Base-by-base conservation (phyloP, 169 alveolate genomes). In the Eimeria zaria region DNA sequence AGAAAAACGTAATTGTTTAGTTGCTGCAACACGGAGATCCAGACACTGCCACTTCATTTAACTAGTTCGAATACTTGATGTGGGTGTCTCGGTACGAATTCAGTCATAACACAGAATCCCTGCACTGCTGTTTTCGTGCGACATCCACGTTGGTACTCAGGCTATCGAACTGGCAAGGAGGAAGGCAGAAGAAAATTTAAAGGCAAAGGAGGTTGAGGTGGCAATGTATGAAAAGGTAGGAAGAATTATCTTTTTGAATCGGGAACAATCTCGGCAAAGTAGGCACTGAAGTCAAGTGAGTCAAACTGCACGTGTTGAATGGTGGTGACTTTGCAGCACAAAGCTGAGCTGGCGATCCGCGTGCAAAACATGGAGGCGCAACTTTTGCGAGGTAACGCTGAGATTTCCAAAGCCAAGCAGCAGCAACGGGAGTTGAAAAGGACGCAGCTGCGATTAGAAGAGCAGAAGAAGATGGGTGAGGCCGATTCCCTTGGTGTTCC, bases 291-390 rank as follows among this genome's bases (percentile, higher is more conserved):
- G 33, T 41, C 74, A 53, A n/a, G 58, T 27, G 39, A 6, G 51
- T 41, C 27, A 20, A 84, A 3, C 8, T 36, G 39, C 62, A 36
- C 48, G 3, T 55, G 67, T 48, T 55, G 41, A 55, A 36, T 51
- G 58, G 71, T 36, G 71, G 53, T 81, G 90, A 12, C 8, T 55
- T 69, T 67, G 64, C 73, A 98, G 92, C 97, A 96, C 94, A 97
- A 98, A 89, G 97, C 97, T 73, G 98, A 97, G 92, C 95, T 98
- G 81, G 95, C 98, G 58, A 97, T 97, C 91, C 98, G 97, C 91
- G 90, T 98, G 58, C 95, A 97, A 95, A 96, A 96, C 91, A 98
- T 98, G 99, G 99, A 98, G 96, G 98, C 97, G 48, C 97, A 98
- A 95, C 97, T 98, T 53, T 91, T 97, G 27, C 96, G 90, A 27